Base-by-base conservation (phyloP, 306 rosid species). In the Prunus fruticosa region DNA sequence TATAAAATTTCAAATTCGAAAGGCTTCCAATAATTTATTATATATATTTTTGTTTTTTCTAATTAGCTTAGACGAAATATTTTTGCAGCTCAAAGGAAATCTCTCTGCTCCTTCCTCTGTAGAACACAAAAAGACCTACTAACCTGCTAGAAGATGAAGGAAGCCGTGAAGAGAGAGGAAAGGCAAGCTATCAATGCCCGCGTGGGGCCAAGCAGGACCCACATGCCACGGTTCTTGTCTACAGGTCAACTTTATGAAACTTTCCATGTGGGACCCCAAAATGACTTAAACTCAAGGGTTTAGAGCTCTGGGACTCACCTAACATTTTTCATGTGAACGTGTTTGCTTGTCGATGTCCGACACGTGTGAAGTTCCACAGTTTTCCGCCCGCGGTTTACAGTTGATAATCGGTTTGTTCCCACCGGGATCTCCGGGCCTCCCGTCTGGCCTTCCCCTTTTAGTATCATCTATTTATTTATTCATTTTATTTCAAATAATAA, bases 281-380 rank as follows among this genome's bases (percentile, higher is more conserved):
- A 75, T 50, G 34, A 49, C 49, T 10, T 13, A 8, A 73, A 43
- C 28, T n/a, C 32, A 9, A 63, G 18, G 20, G 74, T 22, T 76
- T 69, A 25, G 34, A 77, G 54, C 28, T 50, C 20, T 18, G 81
- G 77, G 83, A 1, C 84, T 83, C 76, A 74, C 74, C 74, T 4
- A 27, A 46, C 75, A 3, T 14, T 11, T 52, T 11, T 52, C 91
- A 91, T 80, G 90, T 84, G 89, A 82, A 67, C 63, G 5, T 87
- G 87, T 82, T 79, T 69, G 57, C 11, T 68, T 80, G 91, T 89
- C 87, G 76, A 82, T 74, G n/a, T 9, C 32, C 27, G 49, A 69
- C 80, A 72, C 78, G 74, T 73, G 82, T 64, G 12, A 19, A 52
- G 53, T 23, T 27, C 11, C 53, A 38, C 8, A 11, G 20, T 43